These are phyloP conservation scores for Eucalyptus coolabah DNA, from an alignment of 345 rosid genomes.

Conservation along the genomic window DNA sequence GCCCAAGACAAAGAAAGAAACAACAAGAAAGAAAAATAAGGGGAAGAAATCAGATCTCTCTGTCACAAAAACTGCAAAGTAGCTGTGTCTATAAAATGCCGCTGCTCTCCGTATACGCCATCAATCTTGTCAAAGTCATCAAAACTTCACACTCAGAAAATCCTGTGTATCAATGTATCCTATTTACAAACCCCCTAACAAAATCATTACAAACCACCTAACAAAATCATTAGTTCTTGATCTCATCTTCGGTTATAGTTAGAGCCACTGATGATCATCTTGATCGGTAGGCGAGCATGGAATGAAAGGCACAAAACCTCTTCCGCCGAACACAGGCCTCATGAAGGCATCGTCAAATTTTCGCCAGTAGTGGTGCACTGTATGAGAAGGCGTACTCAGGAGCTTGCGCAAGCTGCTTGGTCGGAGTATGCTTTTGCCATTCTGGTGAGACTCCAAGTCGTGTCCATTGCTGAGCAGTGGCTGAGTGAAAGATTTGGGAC, in stretches of 20 bases:
- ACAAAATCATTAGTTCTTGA: neutral
- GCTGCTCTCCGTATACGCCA: neutral
- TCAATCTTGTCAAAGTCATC: neutral
- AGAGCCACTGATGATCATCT: neutral
- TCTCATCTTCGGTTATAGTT: neutral
- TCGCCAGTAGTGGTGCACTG: slow-evolving; percentile 24
- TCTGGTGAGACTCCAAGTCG: neutral
- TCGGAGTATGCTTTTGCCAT: neutral
- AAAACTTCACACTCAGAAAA: neutral
- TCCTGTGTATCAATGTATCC: neutral
- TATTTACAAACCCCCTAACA: neutral
- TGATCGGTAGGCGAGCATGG: slow-evolving; percentile 20
- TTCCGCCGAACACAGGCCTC: slow-evolving; percentile 34
- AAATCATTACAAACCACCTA: neutral
- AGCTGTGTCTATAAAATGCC: neutral
- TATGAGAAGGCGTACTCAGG: slow-evolving; percentile 14
- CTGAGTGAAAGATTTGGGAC: slow-evolving; percentile 10
- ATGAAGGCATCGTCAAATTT: slow-evolving; percentile 22
- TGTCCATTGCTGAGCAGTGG: slow-evolving; percentile 13
- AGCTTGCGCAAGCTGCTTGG: slow-evolving; percentile 12
- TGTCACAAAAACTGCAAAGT: neutral
- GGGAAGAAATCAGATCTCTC: neutral
- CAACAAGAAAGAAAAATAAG: neutral
- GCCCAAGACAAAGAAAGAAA: neutral
- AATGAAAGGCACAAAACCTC: slow-evolving; percentile 24